Evolutionary conservation across 2,329 filamentous ascomycete genomes (phyloP).

Genomic region (Hypoxylon sp.): DNA sequence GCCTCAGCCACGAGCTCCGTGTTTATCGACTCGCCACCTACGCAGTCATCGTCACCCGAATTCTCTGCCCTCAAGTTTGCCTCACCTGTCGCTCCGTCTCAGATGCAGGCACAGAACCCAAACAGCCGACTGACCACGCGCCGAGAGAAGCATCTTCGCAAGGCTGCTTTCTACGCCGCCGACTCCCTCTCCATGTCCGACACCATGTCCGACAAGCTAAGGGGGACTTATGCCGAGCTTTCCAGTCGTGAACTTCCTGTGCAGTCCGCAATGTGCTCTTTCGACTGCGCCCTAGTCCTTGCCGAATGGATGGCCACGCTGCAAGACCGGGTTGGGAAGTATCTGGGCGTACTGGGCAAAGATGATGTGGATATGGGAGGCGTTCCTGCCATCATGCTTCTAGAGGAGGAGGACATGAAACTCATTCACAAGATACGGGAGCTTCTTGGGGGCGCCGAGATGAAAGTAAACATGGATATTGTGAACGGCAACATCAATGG

Average conservation of each 20-base stretch:
- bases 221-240: slow-evolving; percentile 84
- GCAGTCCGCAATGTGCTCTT: slow-evolving; percentile 89
- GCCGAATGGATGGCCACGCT: slow-evolving; percentile 94
- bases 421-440: slow-evolving; percentile 83
- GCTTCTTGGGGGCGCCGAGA: slow-evolving; percentile 77
- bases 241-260: slow-evolving; percentile 85
- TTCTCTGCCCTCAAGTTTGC: slow-evolving; percentile 52
- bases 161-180: slow-evolving; percentile 94
- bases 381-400: slow-evolving; percentile 85
- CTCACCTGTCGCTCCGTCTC: slow-evolving; percentile 39
- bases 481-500: slow-evolving; percentile 56
- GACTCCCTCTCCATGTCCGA: slow-evolving; percentile 90
- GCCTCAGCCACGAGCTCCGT: slow-evolving; percentile 55
- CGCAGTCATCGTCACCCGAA: slow-evolving; percentile 60
- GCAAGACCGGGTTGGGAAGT: slow-evolving; percentile 91
- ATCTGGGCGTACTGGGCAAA: slow-evolving; percentile 84
- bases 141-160: slow-evolving; percentile 86
- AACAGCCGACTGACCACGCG: slow-evolving; percentile 64
- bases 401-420: slow-evolving; percentile 91
- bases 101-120: slow-evolving; percentile 42
- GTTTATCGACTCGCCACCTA: slow-evolving; percentile 60
- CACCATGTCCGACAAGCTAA: slow-evolving; percentile 86
- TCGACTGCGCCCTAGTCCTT: slow-evolving; percentile 92
- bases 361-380: slow-evolving; percentile 80
- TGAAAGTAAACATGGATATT: slow-evolving; percentile 73